Conservation (phyloP, 129 eudicot species). For the Flaveria brownii region DNA sequence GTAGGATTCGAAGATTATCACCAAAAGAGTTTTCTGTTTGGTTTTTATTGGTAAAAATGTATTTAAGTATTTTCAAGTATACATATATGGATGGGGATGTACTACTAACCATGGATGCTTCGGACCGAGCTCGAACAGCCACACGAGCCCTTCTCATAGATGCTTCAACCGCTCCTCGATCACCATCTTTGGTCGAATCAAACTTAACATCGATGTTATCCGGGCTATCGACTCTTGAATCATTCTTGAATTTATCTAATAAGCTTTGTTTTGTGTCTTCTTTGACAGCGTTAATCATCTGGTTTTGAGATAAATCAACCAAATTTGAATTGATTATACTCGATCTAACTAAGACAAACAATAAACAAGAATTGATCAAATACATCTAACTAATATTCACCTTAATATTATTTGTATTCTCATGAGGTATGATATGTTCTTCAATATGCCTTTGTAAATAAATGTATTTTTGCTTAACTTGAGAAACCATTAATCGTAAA, state of each 20-base stretch:
- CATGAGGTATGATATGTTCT: slow-evolving; percentile 25
- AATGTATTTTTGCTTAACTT: slow-evolving; percentile 45
- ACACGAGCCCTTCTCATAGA: slow-evolving; percentile 53
- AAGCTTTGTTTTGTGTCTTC: slow-evolving; percentile 30
- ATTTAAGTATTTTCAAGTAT: background rate
- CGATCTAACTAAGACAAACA: background rate
- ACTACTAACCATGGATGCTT: slow-evolving; percentile 45
- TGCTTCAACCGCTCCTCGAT: slow-evolving; percentile 26
- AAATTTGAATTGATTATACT: background rate
- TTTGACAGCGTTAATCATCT: slow-evolving; percentile 20
- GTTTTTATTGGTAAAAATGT: too few relatives aligned
- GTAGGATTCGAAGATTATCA: too few relatives aligned
- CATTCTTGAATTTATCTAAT: slow-evolving; percentile 30
- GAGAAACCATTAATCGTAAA: slow-evolving; percentile 47
- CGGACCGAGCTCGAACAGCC: slow-evolving; percentile 52
- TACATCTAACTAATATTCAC: background rate
- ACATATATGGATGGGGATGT: background rate
- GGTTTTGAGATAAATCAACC: background rate
- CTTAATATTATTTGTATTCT: slow-evolving; percentile 12
- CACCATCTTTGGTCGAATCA: slow-evolving; percentile 27
- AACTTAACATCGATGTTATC: slow-evolving; percentile 18
- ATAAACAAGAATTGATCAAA: background rate
- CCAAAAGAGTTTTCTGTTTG: too few relatives aligned
- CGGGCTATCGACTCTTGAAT: slow-evolving; percentile 20
- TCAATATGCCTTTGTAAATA: slow-evolving; percentile 47